Percentiles rank a stretch among this genome's conserved stretches.
phyloP scores from a whole-genome alignment of 1,139 yeast genomes.

The Suhomyces maxii region DNA sequence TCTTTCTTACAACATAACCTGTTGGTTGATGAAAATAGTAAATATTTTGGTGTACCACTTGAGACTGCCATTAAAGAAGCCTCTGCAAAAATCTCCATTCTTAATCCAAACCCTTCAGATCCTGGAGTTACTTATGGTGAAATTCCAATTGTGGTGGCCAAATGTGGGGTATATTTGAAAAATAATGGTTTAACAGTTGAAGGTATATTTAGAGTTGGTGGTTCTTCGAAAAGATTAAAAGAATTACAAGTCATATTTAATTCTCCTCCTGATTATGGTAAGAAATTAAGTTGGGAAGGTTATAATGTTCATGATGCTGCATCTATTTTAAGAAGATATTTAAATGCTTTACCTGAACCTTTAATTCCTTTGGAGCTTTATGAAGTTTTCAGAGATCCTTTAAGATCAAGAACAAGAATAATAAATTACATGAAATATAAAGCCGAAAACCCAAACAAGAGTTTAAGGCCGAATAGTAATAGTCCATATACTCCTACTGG shows the following conservation, averaged over 20 bases:
- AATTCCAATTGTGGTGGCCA: conserved; percentile 90
- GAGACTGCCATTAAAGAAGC: conserved; percentile 73
- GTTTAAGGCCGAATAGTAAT: conserved; percentile 12
- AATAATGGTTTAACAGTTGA: conserved; percentile 74
- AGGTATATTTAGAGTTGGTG: conserved; percentile 93
- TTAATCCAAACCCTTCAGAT: conserved; percentile 49
- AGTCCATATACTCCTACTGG: not conserved
- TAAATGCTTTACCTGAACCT: conserved; percentile 91
- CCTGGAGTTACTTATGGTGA: conserved; percentile 69
- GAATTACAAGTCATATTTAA: conserved; percentile 83
- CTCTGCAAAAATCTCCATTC: conserved; percentile 67
- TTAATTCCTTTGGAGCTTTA: conserved; percentile 78
- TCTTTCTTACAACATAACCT: conserved; percentile 50
- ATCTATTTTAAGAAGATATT: conserved; percentile 76
- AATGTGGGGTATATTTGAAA: conserved; percentile 86
- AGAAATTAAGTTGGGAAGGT: conserved; percentile 86
- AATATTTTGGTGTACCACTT: conserved; percentile 84
- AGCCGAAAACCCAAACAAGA: conserved; percentile 41
- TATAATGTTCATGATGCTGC: conserved; percentile 99
- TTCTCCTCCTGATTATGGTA: conserved; percentile 85
- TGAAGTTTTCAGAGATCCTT: conserved; percentile 78
- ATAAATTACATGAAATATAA: conserved; percentile 62
- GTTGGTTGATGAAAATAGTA: conserved; percentile 47
- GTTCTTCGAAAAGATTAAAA: conserved; percentile 84
- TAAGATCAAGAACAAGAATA: conserved; percentile 59